Percentiles rank a stretch among this genome's conserved stretches.
Conservation (phyloP, 106 monocot species). For the Narthecium ossifragum region DNA sequence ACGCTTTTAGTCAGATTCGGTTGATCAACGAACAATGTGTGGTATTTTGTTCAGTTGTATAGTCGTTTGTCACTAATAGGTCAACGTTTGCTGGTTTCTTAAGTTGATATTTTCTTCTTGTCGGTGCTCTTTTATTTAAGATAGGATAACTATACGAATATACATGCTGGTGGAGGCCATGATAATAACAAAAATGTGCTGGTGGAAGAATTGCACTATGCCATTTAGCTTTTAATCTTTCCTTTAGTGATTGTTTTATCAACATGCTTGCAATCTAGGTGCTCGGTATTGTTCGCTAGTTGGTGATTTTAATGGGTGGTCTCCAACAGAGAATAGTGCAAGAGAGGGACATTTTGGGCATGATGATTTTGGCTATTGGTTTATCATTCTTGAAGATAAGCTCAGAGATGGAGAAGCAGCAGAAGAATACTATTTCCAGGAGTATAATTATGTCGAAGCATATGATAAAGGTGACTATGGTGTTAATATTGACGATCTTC, state of each 20-base stretch:
- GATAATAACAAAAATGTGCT: too few species aligned
- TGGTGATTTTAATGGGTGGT: constrained; percentile 95
- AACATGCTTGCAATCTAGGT: constrained; percentile 28
- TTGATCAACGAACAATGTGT: too few species aligned
- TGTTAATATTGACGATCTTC: constrained; percentile 62
- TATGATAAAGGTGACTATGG: constrained; percentile 87
- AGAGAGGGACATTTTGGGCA: constrained; percentile 89
- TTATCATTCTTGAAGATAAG: constrained; percentile 89
- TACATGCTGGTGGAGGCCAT: too few species aligned
- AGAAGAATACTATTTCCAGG: constrained; percentile 90
- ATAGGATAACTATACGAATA: too few species aligned
- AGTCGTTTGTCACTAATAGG: too few species aligned
- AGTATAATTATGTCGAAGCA: constrained; percentile 92
- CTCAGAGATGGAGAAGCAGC: constrained; percentile 76
- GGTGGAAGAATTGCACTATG: too few species aligned
- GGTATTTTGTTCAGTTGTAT: too few species aligned
- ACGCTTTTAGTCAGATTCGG: too few species aligned
- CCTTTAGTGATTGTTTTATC: not conserved
- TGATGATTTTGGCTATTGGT: constrained; percentile 99
- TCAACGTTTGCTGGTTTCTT: too few species aligned
- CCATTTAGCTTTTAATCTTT: not conserved
- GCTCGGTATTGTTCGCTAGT: constrained; percentile 82
- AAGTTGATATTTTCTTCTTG: too few species aligned
- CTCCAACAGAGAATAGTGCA: constrained; percentile 83
- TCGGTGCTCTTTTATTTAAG: too few species aligned